phyloP scores from a whole-genome alignment of 495 filamentous ascomycete genomes.

The Aspergillus asperescens region DNA sequence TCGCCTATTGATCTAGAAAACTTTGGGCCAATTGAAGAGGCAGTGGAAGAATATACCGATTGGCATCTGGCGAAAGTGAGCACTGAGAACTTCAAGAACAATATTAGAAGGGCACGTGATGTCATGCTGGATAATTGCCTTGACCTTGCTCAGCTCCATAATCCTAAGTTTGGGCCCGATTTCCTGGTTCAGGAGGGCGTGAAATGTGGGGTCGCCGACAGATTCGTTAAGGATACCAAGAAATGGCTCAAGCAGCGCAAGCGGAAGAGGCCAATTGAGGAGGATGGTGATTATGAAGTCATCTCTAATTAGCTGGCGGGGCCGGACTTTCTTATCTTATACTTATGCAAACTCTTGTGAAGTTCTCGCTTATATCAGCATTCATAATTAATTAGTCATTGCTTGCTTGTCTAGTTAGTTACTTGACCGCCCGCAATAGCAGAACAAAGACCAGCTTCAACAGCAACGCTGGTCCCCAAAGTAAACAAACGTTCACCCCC shows the following conservation, averaged over 20 bases:
- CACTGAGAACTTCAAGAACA: constrained; percentile 10
- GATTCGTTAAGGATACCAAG: constrained; percentile 6
- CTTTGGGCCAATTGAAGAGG: constrained; percentile 1
- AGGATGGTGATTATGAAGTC: background rate
- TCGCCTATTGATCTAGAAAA: background rate
- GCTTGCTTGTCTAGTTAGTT: too few relatives aligned
- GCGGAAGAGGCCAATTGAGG: background rate
- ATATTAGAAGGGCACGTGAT: constrained; percentile 9
- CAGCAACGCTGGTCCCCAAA: too few relatives aligned
- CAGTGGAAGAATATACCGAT: constrained; percentile 9
- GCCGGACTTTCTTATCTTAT: too few relatives aligned
- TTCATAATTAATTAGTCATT: too few relatives aligned
- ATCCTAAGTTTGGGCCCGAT: background rate
- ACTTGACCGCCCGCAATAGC: too few relatives aligned
- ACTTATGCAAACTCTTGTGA: too few relatives aligned
- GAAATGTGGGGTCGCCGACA: constrained; percentile 4
- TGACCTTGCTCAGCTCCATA: constrained; percentile 2
- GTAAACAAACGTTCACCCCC: too few relatives aligned
- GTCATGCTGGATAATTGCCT: constrained; percentile 8
- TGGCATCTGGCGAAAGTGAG: constrained; percentile 6
- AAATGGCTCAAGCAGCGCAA: constrained; percentile 6
- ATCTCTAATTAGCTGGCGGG: background rate
- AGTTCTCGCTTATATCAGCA: too few relatives aligned
- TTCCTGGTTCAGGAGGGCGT: constrained; percentile 7
- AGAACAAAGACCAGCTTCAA: too few relatives aligned